Base-by-base conservation (phyloP, 306 rosid species). In the Senna tora region DNA sequence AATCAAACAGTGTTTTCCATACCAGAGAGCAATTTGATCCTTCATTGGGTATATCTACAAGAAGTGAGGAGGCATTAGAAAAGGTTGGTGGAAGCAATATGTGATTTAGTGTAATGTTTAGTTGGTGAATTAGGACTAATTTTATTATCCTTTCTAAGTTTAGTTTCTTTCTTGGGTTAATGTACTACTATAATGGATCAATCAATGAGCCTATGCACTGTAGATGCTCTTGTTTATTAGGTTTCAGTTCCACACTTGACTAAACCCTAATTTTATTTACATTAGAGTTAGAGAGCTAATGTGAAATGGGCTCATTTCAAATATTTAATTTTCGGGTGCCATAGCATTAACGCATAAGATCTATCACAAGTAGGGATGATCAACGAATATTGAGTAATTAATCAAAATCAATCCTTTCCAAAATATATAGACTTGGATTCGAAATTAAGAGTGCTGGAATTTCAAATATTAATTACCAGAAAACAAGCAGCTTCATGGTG, bases 1-100 rank as follows among this genome's bases (percentile, higher is more conserved):
- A 76, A 61, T 33, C 82, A 11, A 85, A 59, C 22, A 12, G 75
- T 28, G 53, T 76, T 71, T 86, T 71, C 71, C 78, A 74, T 53
- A 45, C 67, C 32, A 49, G 79, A 57, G 88, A 80, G 82, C 78
- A 76, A 77, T 80, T 80, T 69, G 81, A 86, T 71, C 83, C 85
- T 69, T 77, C 86, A 20, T 54, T 83, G 14, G 84, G 81, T 50
- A 54, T 78, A 14, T 66, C 85, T 11, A 42, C 68, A 7, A 71
- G 83, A 54, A 80, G 65, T 28, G 75, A 70, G 7, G 76, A 76
- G 61, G 79, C 30, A 33, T 50, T 77, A 65, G 67, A 74, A 53
- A 72, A 77, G 72, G 81, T 49, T 55, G 70, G 75, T 39, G 77
- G 82, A 62, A 62, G 71, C 45, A 72, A 69, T 65, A 49, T 79